A percentile compares a stretch with the other conserved stretches of the same genome.
phyloP scores from a whole-genome alignment of 208 protist species.

The Spironucleus salmonicida region DNA sequence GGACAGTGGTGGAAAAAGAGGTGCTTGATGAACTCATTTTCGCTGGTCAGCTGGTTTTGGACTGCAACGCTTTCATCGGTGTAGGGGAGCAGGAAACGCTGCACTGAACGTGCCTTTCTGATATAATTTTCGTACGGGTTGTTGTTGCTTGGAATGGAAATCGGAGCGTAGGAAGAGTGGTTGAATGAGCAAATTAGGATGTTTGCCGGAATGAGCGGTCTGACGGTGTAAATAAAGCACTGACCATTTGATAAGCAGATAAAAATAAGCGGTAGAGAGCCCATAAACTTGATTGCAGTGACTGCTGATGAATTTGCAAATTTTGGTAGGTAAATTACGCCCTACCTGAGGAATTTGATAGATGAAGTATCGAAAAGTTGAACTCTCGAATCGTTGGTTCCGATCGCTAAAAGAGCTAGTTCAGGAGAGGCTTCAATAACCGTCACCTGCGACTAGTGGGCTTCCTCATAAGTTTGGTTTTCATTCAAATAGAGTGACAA shows the following conservation, averaged over 20 bases:
- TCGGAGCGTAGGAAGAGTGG: background rate
- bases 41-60: too few relatives aligned
- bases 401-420: background rate
- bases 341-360: conserved; percentile 9
- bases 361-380: background rate
- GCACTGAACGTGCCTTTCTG: too few relatives aligned
- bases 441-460: too few relatives aligned
- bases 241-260: background rate
- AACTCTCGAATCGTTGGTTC: background rate
- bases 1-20: too few relatives aligned
- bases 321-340: conserved; percentile 8
- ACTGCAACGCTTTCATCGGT: too few relatives aligned
- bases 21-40: too few relatives aligned
- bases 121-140: too few relatives aligned
- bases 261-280: background rate
- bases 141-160: background rate
- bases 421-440: background rate
- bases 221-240: background rate
- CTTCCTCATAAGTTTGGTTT: too few relatives aligned
- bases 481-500: too few relatives aligned
- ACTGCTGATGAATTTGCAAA: too few relatives aligned
- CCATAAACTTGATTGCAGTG: background rate
- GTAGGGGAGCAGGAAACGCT: too few relatives aligned
- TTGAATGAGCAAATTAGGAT: background rate
- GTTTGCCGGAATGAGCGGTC: background rate